These are phyloP conservation scores for Trichoderma gracile DNA, from an alignment of 2,329 filamentous ascomycete species.

Conservation along the genomic window DNA sequence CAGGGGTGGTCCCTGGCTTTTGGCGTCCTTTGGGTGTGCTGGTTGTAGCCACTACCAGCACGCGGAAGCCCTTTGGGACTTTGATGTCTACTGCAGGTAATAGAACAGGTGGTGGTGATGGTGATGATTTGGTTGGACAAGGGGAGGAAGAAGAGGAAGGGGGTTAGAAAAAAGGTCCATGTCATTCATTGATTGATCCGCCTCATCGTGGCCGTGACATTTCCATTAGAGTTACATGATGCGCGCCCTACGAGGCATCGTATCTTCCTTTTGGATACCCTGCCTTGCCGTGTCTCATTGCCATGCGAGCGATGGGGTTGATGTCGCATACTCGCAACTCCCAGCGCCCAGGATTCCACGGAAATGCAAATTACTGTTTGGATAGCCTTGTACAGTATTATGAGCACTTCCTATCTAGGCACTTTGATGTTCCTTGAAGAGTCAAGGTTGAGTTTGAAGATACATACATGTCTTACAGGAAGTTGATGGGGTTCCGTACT, in stretches of 20 bases:
- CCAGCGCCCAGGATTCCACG: not conserved
- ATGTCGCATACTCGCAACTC: slow-evolving; percentile 1
- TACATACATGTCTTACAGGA: too few relatives aligned
- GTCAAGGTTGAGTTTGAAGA: too few relatives aligned
- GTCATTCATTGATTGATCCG: not conserved
- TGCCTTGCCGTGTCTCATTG: too few relatives aligned
- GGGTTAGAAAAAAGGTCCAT: not conserved
- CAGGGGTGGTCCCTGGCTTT: not conserved
- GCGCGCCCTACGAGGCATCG: not conserved
- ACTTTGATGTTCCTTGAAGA: not conserved
- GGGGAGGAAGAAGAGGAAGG: not conserved
- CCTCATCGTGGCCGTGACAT: slow-evolving; percentile 2
- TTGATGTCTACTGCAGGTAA: too few relatives aligned
- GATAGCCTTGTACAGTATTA: not conserved
- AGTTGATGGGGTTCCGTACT: too few relatives aligned
- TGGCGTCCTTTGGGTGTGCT: not conserved
- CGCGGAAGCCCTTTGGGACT: too few relatives aligned
- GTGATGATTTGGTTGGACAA: not conserved
- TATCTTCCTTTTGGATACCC: too few relatives aligned
- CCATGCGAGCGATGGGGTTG: not conserved
- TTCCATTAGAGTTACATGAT: slow-evolving; percentile 19
- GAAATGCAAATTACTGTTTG: not conserved
- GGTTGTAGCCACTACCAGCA: not conserved
- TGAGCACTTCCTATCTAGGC: not conserved
- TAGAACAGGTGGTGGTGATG: too few relatives aligned